Evolutionary conservation across 163 green algal species (phyloP), one percentile per base, ranked within the genome.

Genomic region (Volvox carteri): DNA sequence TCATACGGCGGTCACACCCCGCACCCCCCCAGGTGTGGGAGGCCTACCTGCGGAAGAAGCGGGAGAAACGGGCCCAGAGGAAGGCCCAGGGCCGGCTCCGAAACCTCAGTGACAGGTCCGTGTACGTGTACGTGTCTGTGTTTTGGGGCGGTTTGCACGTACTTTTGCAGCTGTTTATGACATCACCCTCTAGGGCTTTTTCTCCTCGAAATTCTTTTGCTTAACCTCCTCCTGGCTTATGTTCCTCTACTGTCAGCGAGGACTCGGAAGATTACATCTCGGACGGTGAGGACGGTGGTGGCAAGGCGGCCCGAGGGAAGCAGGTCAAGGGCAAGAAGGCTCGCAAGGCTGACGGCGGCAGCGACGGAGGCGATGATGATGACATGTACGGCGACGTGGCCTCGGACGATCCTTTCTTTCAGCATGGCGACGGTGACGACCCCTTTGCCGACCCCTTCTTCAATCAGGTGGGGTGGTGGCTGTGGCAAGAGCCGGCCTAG

Each of bases 371-470:
- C 11, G 89, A 90, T 35, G 65, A 75, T 23, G 87, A 90, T n/a
- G 81, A 72, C 37, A 65, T 90, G 85, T 78, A 90, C 41, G 85
- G 48, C 50, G 48, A 81, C 9, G 83, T 75, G 48, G 18, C 1
- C 33, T 42, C 37, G 44, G 44, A 86, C 30, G 94, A 97, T 70
- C 85, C 93, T 35, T 97, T 97, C 90, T 96, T 96, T 74, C 60
- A 93, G 52, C 85, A 83, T 16, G 84, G 37, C n/a, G 86, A 56
- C 37, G 83, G 90, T 3, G 92, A 94, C 1, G 94, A 98, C 81
- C 92, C 95, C 12, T 98, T 98, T 79, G 90, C 95, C 28, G 97
- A 99, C 78, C 96, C 97, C 35, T 99, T 99, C 93, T 99, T 99
- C 88, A 85, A 95, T 18, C 50, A 88, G 79, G 92, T 89, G 46